Evolutionary conservation across 1,284 basidiomycete species (phyloP).

Genomic region (Marasmius fiardii): DNA sequence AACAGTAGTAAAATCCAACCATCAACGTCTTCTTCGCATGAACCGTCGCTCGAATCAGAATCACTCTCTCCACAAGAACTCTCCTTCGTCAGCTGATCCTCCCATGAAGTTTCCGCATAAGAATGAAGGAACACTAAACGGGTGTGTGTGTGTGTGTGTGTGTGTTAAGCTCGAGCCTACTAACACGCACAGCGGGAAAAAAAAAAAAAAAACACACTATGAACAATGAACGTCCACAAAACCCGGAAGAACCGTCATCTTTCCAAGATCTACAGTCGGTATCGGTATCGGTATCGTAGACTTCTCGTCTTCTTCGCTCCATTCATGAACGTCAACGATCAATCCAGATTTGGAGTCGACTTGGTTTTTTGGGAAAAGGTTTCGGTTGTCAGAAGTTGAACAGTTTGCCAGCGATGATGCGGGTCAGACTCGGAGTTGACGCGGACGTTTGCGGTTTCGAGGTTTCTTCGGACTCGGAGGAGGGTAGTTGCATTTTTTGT

Average conservation of each 20-base stretch:
- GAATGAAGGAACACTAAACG: conserved; percentile 68
- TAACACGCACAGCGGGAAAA: too few species aligned
- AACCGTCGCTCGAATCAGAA: conserved; percentile 56
- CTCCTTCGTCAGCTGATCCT: conserved; percentile 62
- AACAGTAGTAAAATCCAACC: conserved; percentile 68
- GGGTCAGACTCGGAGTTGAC: neutral
- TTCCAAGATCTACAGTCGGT: conserved; percentile 47
- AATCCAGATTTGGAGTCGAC: conserved; percentile 32
- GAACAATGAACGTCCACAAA: conserved; percentile 69
- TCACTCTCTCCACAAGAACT: conserved; percentile 47
- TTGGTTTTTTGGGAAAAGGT: conserved; percentile 28
- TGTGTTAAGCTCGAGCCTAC: neutral
- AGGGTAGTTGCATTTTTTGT: too few species aligned
- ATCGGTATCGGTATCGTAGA: conserved; percentile 9
- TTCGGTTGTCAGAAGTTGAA: conserved; percentile 37
- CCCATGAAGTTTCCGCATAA: conserved; percentile 58
- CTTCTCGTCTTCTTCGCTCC: neutral
- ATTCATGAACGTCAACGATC: conserved; percentile 26
- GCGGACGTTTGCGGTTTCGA: too few species aligned
- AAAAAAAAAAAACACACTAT: conserved; percentile 48
- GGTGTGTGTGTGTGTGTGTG: too few species aligned
- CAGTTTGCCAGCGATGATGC: conserved; percentile 37
- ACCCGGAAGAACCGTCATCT: conserved; percentile 54
- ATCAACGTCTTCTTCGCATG: conserved; percentile 59
- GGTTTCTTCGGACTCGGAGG: too few species aligned